Conservation (phyloP, 192 early-diverging fungal species). For the Rhizophagus clarus region DNA sequence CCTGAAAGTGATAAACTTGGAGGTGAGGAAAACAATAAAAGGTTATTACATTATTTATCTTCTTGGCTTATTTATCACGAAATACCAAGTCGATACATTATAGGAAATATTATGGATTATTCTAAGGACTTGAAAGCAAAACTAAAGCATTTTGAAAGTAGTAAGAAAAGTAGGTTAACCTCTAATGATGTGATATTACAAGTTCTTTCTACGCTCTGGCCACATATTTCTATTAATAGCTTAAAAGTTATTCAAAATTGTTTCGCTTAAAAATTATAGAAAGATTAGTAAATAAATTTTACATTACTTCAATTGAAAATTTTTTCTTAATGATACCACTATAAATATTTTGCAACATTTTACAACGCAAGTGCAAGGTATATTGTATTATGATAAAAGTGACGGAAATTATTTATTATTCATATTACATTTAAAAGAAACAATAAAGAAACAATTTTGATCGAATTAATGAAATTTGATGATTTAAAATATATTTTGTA, state of each 20-base stretch:
- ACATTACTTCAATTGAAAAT: not conserved
- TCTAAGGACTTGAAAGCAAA: not conserved
- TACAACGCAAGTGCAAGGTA: no score
- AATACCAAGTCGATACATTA: not conserved
- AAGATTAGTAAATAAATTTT: not conserved
- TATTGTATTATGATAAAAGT: no score
- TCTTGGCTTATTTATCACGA: constrained; percentile 22
- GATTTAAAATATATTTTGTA: no score
- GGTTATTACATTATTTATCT: constrained; percentile 4
- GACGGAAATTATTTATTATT: no score
- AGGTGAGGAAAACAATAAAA: not conserved
- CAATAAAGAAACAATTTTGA: no score
- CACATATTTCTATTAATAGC: constrained; percentile 1
- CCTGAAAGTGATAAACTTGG: not conserved
- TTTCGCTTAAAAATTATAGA: not conserved
- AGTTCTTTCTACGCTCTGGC: constrained; percentile 1
- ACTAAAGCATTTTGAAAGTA: not conserved
- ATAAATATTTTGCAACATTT: no score
- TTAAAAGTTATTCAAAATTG: constrained; percentile 13
- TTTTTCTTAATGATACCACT: no score
- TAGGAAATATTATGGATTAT: constrained; percentile 54
- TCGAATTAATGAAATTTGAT: no score
- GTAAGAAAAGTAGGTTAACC: not conserved
- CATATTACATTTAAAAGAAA: no score
- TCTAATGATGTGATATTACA: constrained; percentile 8